These are phyloP conservation scores for Podila epigama DNA, from an alignment of 192 early-diverging fungal species.

Conservation along the genomic window DNA sequence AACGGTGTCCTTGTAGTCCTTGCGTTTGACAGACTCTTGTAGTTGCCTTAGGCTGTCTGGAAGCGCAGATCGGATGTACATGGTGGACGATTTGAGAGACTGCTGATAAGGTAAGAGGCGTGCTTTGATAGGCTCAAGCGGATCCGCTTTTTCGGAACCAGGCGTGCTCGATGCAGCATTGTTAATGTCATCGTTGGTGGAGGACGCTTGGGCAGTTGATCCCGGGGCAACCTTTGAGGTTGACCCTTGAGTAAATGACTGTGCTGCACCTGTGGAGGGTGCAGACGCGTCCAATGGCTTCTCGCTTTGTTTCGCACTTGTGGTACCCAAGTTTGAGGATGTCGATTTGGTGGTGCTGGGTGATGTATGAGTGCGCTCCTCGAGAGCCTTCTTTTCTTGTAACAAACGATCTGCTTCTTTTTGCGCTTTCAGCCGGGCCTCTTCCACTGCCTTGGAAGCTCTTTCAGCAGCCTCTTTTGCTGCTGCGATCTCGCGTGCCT, in stretches of 20 bases:
- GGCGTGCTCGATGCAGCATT: background rate
- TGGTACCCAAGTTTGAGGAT: background rate
- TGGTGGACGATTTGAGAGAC: conserved; percentile 23
- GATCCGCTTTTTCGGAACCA: conserved; percentile 1
- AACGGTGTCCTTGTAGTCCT: conserved; percentile 34
- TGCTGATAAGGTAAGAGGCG: conserved; percentile 29
- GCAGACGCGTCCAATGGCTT: background rate
- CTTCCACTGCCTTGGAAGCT: conserved; percentile 2
- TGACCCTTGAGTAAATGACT: no score
- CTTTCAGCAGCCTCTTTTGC: conserved; percentile 9
- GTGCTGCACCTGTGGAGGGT: no score
- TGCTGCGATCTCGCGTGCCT: background rate
- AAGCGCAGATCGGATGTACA: conserved; percentile 28
- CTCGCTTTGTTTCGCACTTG: background rate
- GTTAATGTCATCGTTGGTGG: background rate
- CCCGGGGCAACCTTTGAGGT: background rate
- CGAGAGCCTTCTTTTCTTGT: background rate
- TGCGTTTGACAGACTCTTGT: conserved; percentile 39
- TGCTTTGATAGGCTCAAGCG: conserved; percentile 19
- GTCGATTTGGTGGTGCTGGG: background rate
- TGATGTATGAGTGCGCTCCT: conserved; percentile 1
- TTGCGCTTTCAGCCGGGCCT: background rate
- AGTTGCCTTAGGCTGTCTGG: conserved; percentile 26
- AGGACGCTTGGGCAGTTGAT: background rate
- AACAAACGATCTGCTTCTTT: background rate